phyloP scores from a whole-genome alignment of 2,329 filamentous ascomycete genomes.

The Aspergillus sp. region DNA sequence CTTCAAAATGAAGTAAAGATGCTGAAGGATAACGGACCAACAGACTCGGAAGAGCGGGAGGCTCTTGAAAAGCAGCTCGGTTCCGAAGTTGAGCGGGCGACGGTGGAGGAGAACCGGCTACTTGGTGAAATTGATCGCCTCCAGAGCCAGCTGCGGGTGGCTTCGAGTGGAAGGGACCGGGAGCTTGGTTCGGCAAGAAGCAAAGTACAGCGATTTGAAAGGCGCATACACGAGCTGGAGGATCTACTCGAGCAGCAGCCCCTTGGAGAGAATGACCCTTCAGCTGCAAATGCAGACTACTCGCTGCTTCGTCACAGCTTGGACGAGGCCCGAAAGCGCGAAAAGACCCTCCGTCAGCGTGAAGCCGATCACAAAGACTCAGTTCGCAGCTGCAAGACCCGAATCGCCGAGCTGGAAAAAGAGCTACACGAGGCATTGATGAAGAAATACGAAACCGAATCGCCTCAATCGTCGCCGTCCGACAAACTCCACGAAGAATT shows the following conservation, averaged over 20 bases:
- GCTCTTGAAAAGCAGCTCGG: slow-evolving; percentile 56
- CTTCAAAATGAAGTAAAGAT: slow-evolving; percentile 59
- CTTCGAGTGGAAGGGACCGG: slow-evolving; percentile 36
- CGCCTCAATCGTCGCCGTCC: slow-evolving; percentile 44
- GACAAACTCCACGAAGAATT: slow-evolving; percentile 44
- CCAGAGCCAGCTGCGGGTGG: slow-evolving; percentile 41
- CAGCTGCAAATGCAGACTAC: slow-evolving; percentile 39
- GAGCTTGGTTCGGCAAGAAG: slow-evolving; percentile 47
- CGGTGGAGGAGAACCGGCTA: slow-evolving; percentile 55
- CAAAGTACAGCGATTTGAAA: slow-evolving; percentile 57
- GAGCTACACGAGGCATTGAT: slow-evolving; percentile 54
- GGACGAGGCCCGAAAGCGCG: slow-evolving; percentile 54
- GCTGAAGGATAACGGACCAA: slow-evolving; percentile 54
- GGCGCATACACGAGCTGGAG: slow-evolving; percentile 42
- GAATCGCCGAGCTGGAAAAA: slow-evolving; percentile 57
- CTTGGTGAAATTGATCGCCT: slow-evolving; percentile 41
- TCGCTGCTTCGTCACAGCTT: slow-evolving; percentile 55
- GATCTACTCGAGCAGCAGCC: slow-evolving; percentile 48
- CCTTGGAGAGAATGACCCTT: slow-evolving; percentile 22
- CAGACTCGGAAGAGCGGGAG: slow-evolving; percentile 48
- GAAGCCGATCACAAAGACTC: slow-evolving; percentile 55
- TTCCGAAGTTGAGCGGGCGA: slow-evolving; percentile 56
- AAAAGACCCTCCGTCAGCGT: slow-evolving; percentile 56
- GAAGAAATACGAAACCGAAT: slow-evolving; percentile 43
- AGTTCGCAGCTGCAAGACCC: slow-evolving; percentile 54